Conservation (phyloP, 2,329 filamentous ascomycete species). For the Aspergillus sp. region DNA sequence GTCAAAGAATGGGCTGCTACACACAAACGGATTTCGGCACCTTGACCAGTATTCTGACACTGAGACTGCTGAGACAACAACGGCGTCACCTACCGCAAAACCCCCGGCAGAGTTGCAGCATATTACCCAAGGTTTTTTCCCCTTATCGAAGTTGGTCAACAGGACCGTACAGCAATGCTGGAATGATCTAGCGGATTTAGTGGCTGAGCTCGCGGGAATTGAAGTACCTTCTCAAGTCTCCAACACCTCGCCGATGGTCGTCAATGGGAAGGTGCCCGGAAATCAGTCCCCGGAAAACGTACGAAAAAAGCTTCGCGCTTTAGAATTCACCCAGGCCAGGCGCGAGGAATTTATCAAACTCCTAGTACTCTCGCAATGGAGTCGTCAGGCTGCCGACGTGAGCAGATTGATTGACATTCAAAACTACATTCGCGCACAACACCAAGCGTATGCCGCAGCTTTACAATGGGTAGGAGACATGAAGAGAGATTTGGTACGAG, state of each 20-base stretch:
- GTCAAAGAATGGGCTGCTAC: slow-evolving; percentile 24
- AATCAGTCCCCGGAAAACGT: slow-evolving; percentile 59
- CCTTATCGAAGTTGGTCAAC: slow-evolving; percentile 71
- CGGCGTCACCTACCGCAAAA: slow-evolving; percentile 1
- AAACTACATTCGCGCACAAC: slow-evolving; percentile 67
- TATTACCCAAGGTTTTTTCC: slow-evolving; percentile 73
- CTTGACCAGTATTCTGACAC: slow-evolving; percentile 12
- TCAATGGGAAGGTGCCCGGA: slow-evolving; percentile 31
- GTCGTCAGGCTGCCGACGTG: slow-evolving; percentile 73
- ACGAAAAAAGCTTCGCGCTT: slow-evolving; percentile 70
- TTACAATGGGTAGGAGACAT: slow-evolving; percentile 67
- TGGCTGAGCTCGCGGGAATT: slow-evolving; percentile 69
- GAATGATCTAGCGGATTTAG: slow-evolving; percentile 69
- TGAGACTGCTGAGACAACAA: slow-evolving; percentile 5
- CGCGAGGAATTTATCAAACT: slow-evolving; percentile 91
- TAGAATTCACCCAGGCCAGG: slow-evolving; percentile 76
- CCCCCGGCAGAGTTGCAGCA: slow-evolving; percentile 59
- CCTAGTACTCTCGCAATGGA: slow-evolving; percentile 88
- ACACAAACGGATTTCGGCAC: slow-evolving; percentile 28
- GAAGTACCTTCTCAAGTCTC: slow-evolving; percentile 54
- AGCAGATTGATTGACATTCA: slow-evolving; percentile 87
- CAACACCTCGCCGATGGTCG: slow-evolving; percentile 15
- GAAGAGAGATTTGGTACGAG: slow-evolving; percentile 69
- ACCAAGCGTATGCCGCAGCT: slow-evolving; percentile 59
- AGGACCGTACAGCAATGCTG: slow-evolving; percentile 82